Conservation (phyloP, 2,329 filamentous ascomycete species). For the Paecilomyces sp. region DNA sequence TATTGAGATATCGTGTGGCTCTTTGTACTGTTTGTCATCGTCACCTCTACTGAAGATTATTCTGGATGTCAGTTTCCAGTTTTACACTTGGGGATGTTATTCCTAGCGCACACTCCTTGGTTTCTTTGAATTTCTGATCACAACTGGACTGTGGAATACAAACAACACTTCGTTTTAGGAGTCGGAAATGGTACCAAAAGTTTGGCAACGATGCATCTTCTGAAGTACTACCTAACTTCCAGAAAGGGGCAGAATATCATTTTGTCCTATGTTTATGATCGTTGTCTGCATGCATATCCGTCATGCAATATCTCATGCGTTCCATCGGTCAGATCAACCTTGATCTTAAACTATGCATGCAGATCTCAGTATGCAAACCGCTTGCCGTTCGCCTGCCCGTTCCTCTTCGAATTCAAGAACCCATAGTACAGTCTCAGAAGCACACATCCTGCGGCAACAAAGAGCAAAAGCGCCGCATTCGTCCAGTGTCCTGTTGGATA, state of each 20-base stretch:
- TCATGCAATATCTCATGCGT: not conserved
- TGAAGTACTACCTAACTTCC: not conserved
- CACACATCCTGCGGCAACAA: slow-evolving; percentile 50
- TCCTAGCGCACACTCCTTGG: not conserved
- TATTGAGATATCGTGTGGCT: not conserved
- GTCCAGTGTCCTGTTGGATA: slow-evolving; percentile 67
- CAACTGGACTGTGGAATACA: not conserved
- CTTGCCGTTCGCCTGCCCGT: not conserved
- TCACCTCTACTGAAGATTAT: not conserved
- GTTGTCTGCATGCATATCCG: not conserved
- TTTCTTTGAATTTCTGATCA: not conserved
- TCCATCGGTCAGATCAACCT: not conserved
- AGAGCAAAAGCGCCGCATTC: slow-evolving; percentile 54
- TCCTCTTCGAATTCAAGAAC: slow-evolving; percentile 31
- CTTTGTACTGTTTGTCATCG: not conserved
- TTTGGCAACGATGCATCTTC: not conserved
- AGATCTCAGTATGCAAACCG: slow-evolving; percentile 5
- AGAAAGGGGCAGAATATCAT: not conserved
- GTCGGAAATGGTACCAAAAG: not conserved
- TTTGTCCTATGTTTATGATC: not conserved
- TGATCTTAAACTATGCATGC: not conserved
- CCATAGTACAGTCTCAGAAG: slow-evolving; percentile 52
- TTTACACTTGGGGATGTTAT: not conserved
- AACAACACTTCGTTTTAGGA: not conserved
- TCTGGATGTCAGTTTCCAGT: not conserved